phyloP scores from a whole-genome alignment of 1,284 basidiomycete species.

The Abortiporus biennis region DNA sequence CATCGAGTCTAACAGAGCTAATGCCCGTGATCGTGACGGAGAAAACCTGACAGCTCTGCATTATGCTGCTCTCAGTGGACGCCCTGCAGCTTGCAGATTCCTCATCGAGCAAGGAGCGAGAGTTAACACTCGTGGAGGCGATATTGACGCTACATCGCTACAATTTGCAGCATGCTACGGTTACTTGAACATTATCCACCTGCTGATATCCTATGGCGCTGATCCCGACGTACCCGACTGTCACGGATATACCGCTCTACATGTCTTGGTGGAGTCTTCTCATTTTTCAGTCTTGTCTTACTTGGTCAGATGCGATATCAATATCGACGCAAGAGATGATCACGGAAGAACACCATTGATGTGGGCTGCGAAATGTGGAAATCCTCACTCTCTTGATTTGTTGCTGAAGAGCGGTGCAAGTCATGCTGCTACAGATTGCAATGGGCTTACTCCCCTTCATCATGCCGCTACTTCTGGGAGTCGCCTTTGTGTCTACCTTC shows the following conservation, averaged over 20 bases:
- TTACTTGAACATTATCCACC: constrained; percentile 90
- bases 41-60: constrained; percentile 95
- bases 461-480: constrained; percentile 99
- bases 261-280: constrained; percentile 92
- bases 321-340: constrained; percentile 82
- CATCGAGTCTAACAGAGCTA: constrained; percentile 68
- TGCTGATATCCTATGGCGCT: constrained; percentile 84
- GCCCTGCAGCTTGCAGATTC: constrained; percentile 72
- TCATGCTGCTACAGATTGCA: constrained; percentile 69
- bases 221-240: constrained; percentile 90
- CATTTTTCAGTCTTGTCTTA: constrained; percentile 93
- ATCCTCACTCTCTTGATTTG: constrained; percentile 91
- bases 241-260: constrained; percentile 95
- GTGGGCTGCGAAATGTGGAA: constrained; percentile 99
- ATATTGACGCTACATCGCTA: constrained; percentile 90
- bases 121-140: constrained; percentile 91
- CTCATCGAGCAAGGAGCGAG: constrained; percentile 93
- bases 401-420: constrained; percentile 87
- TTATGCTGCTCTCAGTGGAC: constrained; percentile 96
- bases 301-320: constrained; percentile 86
- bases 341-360: constrained; percentile 95
- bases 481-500: constrained; percentile 74
- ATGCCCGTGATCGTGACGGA: constrained; percentile 77
- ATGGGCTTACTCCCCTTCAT: constrained; percentile 87
- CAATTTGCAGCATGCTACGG: constrained; percentile 98